phyloP scores from a whole-genome alignment of 2,329 filamentous ascomycete genomes.

The Coniella vitis region DNA sequence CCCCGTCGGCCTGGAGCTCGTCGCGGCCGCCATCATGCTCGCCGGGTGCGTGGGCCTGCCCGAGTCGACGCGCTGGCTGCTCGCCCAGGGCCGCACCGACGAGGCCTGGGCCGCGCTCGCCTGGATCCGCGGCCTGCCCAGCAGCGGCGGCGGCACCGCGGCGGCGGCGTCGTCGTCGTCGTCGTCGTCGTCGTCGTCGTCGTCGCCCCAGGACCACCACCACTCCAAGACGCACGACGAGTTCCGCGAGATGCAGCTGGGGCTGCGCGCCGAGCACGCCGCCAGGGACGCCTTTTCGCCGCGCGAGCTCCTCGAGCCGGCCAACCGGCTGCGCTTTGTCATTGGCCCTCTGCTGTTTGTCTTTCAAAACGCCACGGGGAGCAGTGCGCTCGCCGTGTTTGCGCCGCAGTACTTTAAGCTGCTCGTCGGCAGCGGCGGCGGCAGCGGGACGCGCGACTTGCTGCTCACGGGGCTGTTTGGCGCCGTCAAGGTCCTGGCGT shows the following conservation, averaged over 20 bases:
- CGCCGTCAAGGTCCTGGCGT: constrained; percentile 6
- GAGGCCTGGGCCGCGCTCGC: constrained; percentile 3
- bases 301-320: constrained; percentile 8
- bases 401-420: constrained; percentile 7
- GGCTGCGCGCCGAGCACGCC: constrained; percentile 3
- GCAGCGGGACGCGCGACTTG: constrained; percentile 5
- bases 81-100: constrained; percentile 2
- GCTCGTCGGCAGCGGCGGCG: constrained; percentile 5
- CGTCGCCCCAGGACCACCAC: background rate
- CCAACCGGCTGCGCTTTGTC: constrained; percentile 5
- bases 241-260: constrained; percentile 5
- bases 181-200: too few relatives aligned
- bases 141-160: too few relatives aligned
- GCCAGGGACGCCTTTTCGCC: background rate
- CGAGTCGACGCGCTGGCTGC: constrained; percentile 9
- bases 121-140: constrained; percentile 7
- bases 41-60: constrained; percentile 1
- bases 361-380: constrained; percentile 5
- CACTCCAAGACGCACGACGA: background rate
- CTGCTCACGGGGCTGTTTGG: constrained; percentile 6
- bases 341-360: constrained; percentile 7
- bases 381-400: constrained; percentile 3
- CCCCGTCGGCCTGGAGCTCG: constrained; percentile 7
- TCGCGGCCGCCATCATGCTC: constrained; percentile 8
- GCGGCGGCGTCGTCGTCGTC: too few relatives aligned